Evolutionary conservation across 495 filamentous ascomycete genomes (phyloP).

Genomic region (Lentithecium fluviatile): DNA sequence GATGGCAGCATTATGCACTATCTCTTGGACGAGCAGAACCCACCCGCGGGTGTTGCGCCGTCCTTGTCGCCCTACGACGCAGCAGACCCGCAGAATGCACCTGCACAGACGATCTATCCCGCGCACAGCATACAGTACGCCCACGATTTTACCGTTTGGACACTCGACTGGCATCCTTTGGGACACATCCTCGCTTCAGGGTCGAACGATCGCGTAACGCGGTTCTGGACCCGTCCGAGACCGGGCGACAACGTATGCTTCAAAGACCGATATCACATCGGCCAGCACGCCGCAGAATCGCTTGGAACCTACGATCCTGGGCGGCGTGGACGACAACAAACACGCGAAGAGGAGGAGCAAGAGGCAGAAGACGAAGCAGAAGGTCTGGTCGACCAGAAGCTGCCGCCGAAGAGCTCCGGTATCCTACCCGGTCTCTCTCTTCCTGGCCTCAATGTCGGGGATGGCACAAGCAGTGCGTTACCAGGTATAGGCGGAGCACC

Average conservation of each 20-base stretch:
- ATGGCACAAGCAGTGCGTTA: conserved; percentile 46
- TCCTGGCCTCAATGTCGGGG: conserved; percentile 45
- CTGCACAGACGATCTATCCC: conserved; percentile 83
- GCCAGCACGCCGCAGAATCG: conserved; percentile 86
- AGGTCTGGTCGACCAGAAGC: conserved; percentile 90
- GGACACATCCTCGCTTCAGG: conserved; percentile 98
- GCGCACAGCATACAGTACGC: conserved; percentile 81
- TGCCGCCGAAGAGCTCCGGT: conserved; percentile 54
- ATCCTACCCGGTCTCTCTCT: conserved; percentile 53
- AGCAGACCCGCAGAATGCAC: conserved; percentile 70
- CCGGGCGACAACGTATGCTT: conserved; percentile 81
- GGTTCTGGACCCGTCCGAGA: conserved; percentile 88
- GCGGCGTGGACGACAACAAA: conserved; percentile 71
- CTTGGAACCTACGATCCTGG: conserved; percentile 87
- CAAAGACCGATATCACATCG: conserved; percentile 91
- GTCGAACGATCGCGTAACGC: conserved; percentile 92
- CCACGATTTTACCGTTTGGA: conserved; percentile 94
- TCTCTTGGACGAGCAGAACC: conserved; percentile 85
- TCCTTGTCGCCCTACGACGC: conserved; percentile 80
- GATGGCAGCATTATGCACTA: conserved; percentile 92
- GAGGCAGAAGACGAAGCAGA: conserved; percentile 91
- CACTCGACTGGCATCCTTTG: conserved; percentile 92
- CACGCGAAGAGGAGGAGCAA: conserved; percentile 85
- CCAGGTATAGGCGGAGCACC: conserved; percentile 55
- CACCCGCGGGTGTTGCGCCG: conserved; percentile 63